phyloP scores from a whole-genome alignment of 2,329 filamentous ascomycete species.

The Cladosporium halotolerans region DNA sequence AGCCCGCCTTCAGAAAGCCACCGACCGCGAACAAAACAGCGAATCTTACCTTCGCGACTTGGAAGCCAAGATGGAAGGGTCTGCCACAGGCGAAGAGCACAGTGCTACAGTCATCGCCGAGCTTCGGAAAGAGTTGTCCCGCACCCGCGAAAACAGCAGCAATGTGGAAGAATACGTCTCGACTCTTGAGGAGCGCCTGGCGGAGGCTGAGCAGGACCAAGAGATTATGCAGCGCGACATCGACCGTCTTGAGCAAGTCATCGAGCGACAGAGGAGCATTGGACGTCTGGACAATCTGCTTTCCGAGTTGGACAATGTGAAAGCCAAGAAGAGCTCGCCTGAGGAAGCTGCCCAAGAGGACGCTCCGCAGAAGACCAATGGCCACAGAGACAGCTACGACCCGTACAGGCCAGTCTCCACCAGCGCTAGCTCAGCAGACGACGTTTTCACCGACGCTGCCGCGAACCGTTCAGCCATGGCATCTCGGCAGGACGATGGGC shows the following conservation, averaged over 20 bases:
- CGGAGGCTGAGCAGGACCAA: slow-evolving; percentile 90
- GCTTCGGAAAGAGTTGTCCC: slow-evolving; percentile 82
- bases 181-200: slow-evolving; percentile 87
- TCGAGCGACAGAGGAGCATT: slow-evolving; percentile 89
- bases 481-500: neutral
- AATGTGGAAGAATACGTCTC: slow-evolving; percentile 95
- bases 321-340: slow-evolving; percentile 32
- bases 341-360: slow-evolving; percentile 9
- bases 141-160: slow-evolving; percentile 82
- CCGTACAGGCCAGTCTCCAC: slow-evolving; percentile 17
- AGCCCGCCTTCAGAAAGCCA: slow-evolving; percentile 80
- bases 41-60: slow-evolving; percentile 90
- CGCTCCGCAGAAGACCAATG: slow-evolving; percentile 15
- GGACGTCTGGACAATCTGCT: slow-evolving; percentile 91
- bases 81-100: slow-evolving; percentile 87
- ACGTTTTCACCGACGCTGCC: slow-evolving; percentile 2
- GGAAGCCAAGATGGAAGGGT: slow-evolving; percentile 82
- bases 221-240: slow-evolving; percentile 97
- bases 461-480: neutral
- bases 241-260: slow-evolving; percentile 85
- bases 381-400: slow-evolving; percentile 21
- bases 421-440: neutral
- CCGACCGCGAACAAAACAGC: slow-evolving; percentile 85
- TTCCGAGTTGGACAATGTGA: slow-evolving; percentile 66
- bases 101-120: slow-evolving; percentile 79